Percentiles rank a stretch among this genome's conserved stretches.
Evolutionary conservation across 345 rosid genomes (phyloP).

Genomic region (Euphorbia pulcherrima): DNA sequence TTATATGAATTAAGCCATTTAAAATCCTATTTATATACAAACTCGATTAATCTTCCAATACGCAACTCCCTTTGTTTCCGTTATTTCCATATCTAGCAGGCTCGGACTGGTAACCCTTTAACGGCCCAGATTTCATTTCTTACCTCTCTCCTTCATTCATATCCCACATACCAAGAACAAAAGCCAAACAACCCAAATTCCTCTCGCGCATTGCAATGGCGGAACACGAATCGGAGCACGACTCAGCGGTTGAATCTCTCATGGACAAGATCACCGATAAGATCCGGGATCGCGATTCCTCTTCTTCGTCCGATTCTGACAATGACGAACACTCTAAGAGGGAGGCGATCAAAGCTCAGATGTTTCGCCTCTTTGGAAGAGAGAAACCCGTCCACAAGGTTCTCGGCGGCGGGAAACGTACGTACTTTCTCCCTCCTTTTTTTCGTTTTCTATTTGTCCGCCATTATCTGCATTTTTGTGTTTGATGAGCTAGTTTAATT

Average conservation of each 20-base stretch:
- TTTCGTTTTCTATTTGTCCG: not conserved
- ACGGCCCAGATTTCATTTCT: constrained; percentile 29
- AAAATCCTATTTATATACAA: too few species aligned
- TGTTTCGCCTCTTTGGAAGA: constrained; percentile 35
- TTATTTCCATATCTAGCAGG: constrained; percentile 23
- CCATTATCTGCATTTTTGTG: not conserved
- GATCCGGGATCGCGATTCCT: constrained; percentile 39
- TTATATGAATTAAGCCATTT: too few species aligned
- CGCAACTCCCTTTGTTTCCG: constrained; percentile 7
- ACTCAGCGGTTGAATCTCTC: constrained; percentile 35
- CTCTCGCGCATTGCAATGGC: constrained; percentile 21
- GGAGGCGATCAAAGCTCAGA: constrained; percentile 35
- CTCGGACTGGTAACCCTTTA: constrained; percentile 18
- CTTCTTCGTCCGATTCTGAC: constrained; percentile 62
- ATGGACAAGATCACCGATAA: constrained; percentile 52
- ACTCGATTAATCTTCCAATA: too few species aligned
- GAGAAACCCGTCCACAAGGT: constrained; percentile 37
- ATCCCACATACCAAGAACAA: not conserved
- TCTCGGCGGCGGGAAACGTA: constrained; percentile 42
- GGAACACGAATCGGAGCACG: constrained; percentile 35
- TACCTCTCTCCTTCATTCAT: not conserved
- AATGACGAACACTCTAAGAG: constrained; percentile 41
- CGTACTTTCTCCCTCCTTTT: not conserved
- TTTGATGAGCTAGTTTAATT: not conserved
- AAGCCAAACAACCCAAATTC: not conserved